Percentiles rank a stretch among this genome's conserved stretches.
phyloP scores from a whole-genome alignment of 139 green algal genomes.

The Zygnema circumcarinatum region DNA sequence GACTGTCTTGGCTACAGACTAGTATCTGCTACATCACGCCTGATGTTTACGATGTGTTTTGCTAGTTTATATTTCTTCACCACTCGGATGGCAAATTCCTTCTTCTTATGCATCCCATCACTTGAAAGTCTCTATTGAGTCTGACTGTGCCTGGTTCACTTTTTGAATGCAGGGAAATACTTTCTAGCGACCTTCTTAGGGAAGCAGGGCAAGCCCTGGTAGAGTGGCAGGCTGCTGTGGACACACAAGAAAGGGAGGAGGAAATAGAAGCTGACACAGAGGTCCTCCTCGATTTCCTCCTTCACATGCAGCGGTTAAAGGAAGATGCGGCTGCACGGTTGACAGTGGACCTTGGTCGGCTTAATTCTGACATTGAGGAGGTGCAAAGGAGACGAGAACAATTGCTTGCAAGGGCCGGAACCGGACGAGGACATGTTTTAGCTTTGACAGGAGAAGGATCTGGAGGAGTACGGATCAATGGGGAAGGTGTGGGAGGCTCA shows the following conservation, averaged over 20 bases:
- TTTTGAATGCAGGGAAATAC: conserved; percentile 23
- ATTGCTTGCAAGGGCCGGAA: conserved; percentile 7
- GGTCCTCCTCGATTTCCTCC: conserved; percentile 51
- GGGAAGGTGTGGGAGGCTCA: background rate
- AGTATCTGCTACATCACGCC: too few relatives aligned
- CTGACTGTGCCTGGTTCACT: too few relatives aligned
- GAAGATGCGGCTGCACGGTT: conserved; percentile 5
- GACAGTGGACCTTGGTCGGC: background rate
- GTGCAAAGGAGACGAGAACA: conserved; percentile 9
- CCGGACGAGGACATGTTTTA: background rate
- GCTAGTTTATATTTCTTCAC: too few relatives aligned
- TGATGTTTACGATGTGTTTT: too few relatives aligned
- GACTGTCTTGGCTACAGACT: too few relatives aligned
- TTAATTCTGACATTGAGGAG: conserved; percentile 46
- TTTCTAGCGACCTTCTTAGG: conserved; percentile 35
- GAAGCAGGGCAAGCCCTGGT: conserved; percentile 40
- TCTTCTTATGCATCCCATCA: too few relatives aligned
- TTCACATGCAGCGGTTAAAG: conserved; percentile 32
- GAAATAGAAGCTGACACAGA: conserved; percentile 30
- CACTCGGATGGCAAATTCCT: too few relatives aligned
- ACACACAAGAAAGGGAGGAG: conserved; percentile 44
- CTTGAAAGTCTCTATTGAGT: too few relatives aligned
- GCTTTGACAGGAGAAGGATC: background rate
- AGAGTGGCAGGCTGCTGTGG: conserved; percentile 37
- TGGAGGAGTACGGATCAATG: background rate